Percentiles rank a stretch among this genome's conserved stretches.
phyloP scores from a whole-genome alignment of 768 basidiomycete genomes.

The Scleroderma citrinum region DNA sequence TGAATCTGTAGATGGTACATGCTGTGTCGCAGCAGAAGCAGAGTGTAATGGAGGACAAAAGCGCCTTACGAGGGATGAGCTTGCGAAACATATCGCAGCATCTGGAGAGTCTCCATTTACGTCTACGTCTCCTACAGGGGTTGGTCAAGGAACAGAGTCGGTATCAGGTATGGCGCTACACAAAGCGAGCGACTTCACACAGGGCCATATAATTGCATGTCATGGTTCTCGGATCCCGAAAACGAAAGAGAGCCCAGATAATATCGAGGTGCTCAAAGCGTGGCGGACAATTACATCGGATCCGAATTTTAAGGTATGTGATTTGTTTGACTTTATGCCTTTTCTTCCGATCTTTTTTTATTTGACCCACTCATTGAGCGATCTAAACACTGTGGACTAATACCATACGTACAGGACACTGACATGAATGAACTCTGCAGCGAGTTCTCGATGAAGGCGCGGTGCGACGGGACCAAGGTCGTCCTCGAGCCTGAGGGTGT shows the following conservation, averaged over 20 bases:
- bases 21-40: neutral
- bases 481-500: constrained; percentile 55
- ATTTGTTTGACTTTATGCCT: no score
- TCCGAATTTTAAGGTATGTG: constrained; percentile 68
- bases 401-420: constrained; percentile 58
- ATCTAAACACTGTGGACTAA: no score
- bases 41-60: no score
- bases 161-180: constrained; percentile 15
- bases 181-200: constrained; percentile 39
- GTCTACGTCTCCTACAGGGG: constrained; percentile 21
- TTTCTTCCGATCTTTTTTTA: no score
- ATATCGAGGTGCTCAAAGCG: constrained; percentile 72
- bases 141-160: neutral
- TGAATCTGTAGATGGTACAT: constrained; percentile 17
- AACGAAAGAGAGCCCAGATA: constrained; percentile 63
- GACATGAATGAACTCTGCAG: constrained; percentile 76
- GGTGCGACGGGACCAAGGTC: constrained; percentile 80
- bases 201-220: constrained; percentile 58
- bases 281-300: constrained; percentile 73
- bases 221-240: constrained; percentile 62
- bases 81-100: constrained; percentile 43
- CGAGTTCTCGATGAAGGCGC: constrained; percentile 76
- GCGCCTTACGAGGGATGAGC: constrained; percentile 40
- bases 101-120: constrained; percentile 60
- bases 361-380: no score